These are phyloP conservation scores for Nicotiana attenuata DNA, from an alignment of 257 asterid genomes.

Conservation along the genomic window DNA sequence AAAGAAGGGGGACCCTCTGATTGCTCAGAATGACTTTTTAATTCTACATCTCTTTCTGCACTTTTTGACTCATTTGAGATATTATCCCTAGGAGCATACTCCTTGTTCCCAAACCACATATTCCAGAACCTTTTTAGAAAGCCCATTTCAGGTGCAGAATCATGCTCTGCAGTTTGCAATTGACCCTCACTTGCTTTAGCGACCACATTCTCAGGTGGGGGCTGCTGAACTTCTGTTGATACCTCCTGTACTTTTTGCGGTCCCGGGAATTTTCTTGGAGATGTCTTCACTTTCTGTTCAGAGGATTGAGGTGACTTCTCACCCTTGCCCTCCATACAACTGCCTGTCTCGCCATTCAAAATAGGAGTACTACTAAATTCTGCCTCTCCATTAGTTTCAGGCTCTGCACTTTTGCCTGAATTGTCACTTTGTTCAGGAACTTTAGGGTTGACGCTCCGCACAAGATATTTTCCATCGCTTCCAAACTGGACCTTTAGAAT, in stretches of 20 bases:
- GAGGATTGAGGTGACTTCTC: slow-evolving; percentile 24
- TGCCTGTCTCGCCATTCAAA: slow-evolving; percentile 22
- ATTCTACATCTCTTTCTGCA: slow-evolving; percentile 19
- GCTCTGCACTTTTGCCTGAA: slow-evolving; percentile 21
- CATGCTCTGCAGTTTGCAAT: slow-evolving; percentile 10
- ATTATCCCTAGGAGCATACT: slow-evolving; percentile 14
- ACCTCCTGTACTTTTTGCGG: slow-evolving; percentile 21
- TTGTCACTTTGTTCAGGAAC: slow-evolving; percentile 27
- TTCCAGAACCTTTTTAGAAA: slow-evolving; percentile 42
- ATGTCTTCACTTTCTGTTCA: slow-evolving; percentile 23
- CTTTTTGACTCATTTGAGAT: slow-evolving; percentile 21
- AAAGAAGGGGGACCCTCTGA: slow-evolving; percentile 25
- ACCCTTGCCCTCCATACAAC: slow-evolving; percentile 18
- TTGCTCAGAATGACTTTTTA: slow-evolving; percentile 18
- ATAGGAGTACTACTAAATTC: slow-evolving; percentile 16
- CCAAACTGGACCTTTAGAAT: slow-evolving; percentile 41
- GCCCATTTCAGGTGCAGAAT: slow-evolving; percentile 35
- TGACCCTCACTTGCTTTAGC: slow-evolving; percentile 24
- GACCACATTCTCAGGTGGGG: slow-evolving; percentile 32
- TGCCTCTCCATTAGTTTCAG: slow-evolving; percentile 22
- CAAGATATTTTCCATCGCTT: slow-evolving; percentile 38
- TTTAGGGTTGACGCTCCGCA: slow-evolving; percentile 27
- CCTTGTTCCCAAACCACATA: slow-evolving; percentile 46
- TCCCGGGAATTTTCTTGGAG: slow-evolving; percentile 19
- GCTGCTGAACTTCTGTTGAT: slow-evolving; percentile 24